phyloP scores from a whole-genome alignment of 192 early-diverging fungal species.

The Podila epigama region DNA sequence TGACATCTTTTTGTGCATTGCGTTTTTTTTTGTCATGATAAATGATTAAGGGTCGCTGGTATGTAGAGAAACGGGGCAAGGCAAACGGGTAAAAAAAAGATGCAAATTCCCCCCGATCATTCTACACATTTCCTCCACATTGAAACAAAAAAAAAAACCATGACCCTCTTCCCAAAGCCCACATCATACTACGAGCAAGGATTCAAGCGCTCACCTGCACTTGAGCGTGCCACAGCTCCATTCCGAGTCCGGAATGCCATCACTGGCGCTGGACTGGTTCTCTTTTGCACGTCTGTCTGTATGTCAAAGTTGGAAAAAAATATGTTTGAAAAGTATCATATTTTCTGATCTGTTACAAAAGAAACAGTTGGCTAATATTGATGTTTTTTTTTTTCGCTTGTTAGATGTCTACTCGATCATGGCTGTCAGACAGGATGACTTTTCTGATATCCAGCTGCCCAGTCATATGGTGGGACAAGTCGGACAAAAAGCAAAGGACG shows the following conservation, averaged over 20 bases:
- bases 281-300: constrained; percentile 63
- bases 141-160: background rate
- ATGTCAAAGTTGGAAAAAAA: too few relatives aligned
- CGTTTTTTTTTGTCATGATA: background rate
- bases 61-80: background rate
- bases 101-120: too few relatives aligned
- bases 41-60: background rate
- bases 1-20: too few relatives aligned
- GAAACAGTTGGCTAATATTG: too few relatives aligned
- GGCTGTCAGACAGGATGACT: constrained; percentile 80
- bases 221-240: constrained; percentile 62
- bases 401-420: constrained; percentile 76
- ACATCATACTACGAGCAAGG: constrained; percentile 47
- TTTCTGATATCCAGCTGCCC: constrained; percentile 78
- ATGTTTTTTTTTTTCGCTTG: background rate
- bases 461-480: constrained; percentile 23
- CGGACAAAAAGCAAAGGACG: background rate
- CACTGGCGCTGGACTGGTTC: constrained; percentile 56
- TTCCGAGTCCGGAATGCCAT: constrained; percentile 57
- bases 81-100: background rate
- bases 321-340: too few relatives aligned
- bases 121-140: too few relatives aligned
- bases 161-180: constrained; percentile 35
- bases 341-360: too few relatives aligned
- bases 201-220: constrained; percentile 61